Conservation (phyloP, 2,329 filamentous ascomycete genomes). For the Gremmenia infestans region DNA sequence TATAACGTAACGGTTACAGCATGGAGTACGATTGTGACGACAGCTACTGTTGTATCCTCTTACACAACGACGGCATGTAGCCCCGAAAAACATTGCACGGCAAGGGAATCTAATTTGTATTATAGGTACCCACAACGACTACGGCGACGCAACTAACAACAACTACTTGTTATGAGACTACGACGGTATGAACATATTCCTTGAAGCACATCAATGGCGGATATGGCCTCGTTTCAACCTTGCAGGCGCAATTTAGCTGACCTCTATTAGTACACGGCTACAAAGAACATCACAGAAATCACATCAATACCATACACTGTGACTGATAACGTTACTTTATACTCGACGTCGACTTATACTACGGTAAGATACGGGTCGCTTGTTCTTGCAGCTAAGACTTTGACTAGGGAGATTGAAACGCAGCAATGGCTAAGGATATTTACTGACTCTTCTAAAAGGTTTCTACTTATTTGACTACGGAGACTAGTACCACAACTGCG, state of each 20-base stretch:
- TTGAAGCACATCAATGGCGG: background rate
- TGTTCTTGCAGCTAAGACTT: too few relatives aligned
- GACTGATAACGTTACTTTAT: constrained; percentile 1
- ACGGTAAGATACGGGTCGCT: background rate
- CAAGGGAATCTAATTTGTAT: background rate
- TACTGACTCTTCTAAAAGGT: background rate
- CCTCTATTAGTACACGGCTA: constrained; percentile 6
- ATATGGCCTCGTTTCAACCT: too few relatives aligned
- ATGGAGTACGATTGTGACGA: constrained; percentile 13
- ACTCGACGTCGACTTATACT: background rate
- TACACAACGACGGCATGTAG: constrained; percentile 6
- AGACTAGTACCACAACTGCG: background rate
- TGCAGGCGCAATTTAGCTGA: background rate
- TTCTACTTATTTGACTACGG: background rate
- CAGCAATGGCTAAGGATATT: too few relatives aligned
- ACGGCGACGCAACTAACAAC: constrained; percentile 1
- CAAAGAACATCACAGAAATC: constrained; percentile 5
- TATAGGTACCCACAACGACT: background rate
- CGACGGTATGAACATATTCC: background rate
- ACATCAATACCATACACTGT: constrained; percentile 8
- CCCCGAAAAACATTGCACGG: background rate
- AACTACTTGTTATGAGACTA: constrained; percentile 1
- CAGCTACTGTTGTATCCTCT: constrained; percentile 1
- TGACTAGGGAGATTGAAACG: background rate
- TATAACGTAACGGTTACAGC: constrained; percentile 15